phyloP scores from a whole-genome alignment of 2,329 filamentous ascomycete species.

The Venturia nashicola region DNA sequence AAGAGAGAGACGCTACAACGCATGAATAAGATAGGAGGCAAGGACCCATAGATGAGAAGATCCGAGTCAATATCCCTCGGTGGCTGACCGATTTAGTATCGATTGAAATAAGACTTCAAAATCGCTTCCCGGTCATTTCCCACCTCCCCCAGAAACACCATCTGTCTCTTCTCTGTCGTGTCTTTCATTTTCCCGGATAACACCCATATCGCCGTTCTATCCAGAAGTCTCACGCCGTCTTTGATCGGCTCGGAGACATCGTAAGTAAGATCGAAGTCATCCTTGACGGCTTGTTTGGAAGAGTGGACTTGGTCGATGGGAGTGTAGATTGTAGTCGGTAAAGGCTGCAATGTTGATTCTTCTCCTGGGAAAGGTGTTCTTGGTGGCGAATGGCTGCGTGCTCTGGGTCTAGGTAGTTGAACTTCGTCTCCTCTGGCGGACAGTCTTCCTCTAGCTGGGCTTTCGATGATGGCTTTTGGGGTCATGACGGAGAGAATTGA shows the following conservation, averaged over 20 bases:
- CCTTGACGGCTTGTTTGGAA: background rate
- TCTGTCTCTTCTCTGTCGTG: background rate
- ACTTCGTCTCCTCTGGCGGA: background rate
- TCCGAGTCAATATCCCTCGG: background rate
- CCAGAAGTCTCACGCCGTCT: background rate
- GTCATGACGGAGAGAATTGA: background rate
- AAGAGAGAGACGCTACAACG: background rate
- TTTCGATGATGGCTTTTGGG: background rate
- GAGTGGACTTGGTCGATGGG: background rate
- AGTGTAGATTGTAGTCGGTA: background rate
- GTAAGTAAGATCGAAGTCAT: background rate
- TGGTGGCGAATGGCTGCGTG: background rate
- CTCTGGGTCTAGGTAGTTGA: background rate
- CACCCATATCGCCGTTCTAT: background rate
- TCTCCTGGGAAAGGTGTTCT: background rate
- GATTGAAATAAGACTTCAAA: background rate
- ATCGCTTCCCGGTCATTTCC: background rate
- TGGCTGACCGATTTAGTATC: background rate
- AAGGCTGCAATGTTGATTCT: background rate
- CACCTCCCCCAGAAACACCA: background rate
- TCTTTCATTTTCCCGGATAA: background rate
- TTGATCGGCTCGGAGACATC: background rate
- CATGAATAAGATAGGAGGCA: background rate
- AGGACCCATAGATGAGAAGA: background rate
- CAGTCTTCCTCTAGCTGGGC: background rate